Evolutionary conservation across 1,139 yeast genomes (phyloP).

Genomic region (Protomyces arabidopsidicola): DNA sequence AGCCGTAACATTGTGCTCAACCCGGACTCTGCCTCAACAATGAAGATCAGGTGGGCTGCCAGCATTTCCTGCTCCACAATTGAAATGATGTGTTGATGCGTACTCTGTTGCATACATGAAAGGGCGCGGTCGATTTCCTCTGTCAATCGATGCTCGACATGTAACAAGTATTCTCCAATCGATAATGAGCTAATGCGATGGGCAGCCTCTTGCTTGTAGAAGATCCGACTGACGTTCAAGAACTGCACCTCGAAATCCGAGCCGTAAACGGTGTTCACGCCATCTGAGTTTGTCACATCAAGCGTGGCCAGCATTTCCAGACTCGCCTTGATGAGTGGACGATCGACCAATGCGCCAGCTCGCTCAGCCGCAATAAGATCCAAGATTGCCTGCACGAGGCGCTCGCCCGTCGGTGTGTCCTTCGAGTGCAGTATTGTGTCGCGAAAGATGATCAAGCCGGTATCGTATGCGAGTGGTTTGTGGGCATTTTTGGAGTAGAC

Average conservation of each 20-base stretch:
- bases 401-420: conserved; percentile 50
- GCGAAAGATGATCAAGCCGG: conserved; percentile 61
- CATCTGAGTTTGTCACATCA: conserved; percentile 32
- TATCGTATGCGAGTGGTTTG: conserved; percentile 64
- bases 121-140: conserved; percentile 58
- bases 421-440: conserved; percentile 45
- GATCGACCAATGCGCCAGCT: conserved; percentile 57
- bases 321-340: conserved; percentile 55
- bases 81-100: conserved; percentile 40
- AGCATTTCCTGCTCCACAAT: conserved; percentile 62
- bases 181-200: conserved; percentile 45
- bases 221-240: conserved; percentile 52
- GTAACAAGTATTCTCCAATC: conserved; percentile 56
- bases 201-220: conserved; percentile 50
- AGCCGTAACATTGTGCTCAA: conserved; percentile 52
- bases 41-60: conserved; percentile 53
- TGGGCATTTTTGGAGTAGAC: conserved; percentile 75
- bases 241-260: conserved; percentile 65
- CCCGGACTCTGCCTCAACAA: conserved; percentile 49
- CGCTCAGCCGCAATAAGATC: conserved; percentile 58
- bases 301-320: conserved; percentile 68
- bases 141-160: conserved; percentile 49
- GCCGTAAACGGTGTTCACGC: conserved; percentile 48
- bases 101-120: conserved; percentile 52
- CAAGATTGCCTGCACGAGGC: conserved; percentile 51